Percentiles rank a stretch among this genome's conserved stretches.
phyloP scores from a whole-genome alignment of 2,329 filamentous ascomycete species.

The Cladosporium cucumerinum region DNA sequence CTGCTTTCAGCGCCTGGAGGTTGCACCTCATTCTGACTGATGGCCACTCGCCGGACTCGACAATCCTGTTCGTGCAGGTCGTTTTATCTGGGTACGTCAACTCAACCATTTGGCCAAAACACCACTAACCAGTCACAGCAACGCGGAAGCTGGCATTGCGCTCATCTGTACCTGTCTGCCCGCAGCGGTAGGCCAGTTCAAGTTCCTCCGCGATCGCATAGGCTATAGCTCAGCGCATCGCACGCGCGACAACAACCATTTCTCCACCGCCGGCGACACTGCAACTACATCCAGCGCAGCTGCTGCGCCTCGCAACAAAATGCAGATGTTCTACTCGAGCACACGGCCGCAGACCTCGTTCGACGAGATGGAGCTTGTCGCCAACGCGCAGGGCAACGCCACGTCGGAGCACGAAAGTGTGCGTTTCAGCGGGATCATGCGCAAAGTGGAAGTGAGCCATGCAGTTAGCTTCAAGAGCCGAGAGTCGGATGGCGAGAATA shows the following conservation, averaged over 20 bases:
- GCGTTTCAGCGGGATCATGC: not conserved
- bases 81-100: constrained; percentile 3
- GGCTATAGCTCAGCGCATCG: not conserved
- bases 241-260: not conserved
- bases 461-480: not conserved
- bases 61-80: constrained; percentile 5
- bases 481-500: not conserved
- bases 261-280: not conserved
- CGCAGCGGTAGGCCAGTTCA: constrained; percentile 4
- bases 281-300: not conserved
- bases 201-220: not conserved
- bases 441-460: constrained; percentile 6
- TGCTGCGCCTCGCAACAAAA: not conserved
- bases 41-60: not conserved
- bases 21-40: not conserved
- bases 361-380: constrained; percentile 8
- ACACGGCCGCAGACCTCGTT: not conserved
- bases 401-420: not conserved
- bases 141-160: constrained; percentile 10
- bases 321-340: not conserved
- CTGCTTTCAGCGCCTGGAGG: constrained; percentile 6
- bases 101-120: not conserved
- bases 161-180: constrained; percentile 9
- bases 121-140: not conserved
- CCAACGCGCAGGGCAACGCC: constrained; percentile 1